Conservation (phyloP, 2,329 filamentous ascomycete species). For the Ophiostoma quercus region DNA sequence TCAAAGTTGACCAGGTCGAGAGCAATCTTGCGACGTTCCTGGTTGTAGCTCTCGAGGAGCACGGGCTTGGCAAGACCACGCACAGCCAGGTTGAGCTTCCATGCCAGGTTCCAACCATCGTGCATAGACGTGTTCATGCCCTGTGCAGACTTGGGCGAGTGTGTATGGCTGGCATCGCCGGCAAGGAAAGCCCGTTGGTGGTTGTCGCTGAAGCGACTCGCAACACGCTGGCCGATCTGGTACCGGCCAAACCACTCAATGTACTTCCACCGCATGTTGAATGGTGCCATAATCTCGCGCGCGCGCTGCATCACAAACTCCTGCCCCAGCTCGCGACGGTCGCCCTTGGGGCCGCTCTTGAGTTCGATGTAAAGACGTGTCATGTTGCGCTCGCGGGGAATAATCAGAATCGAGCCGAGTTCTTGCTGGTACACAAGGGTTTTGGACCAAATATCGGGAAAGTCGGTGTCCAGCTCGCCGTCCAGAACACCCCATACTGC, state of each 20-base stretch:
- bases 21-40: slow-evolving; percentile 58
- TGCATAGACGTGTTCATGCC: slow-evolving; percentile 58
- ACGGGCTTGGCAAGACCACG: slow-evolving; percentile 51
- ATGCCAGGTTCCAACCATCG: slow-evolving; percentile 59
- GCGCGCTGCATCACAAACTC: slow-evolving; percentile 64
- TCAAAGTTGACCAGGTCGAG: slow-evolving; percentile 56
- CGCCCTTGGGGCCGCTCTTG: slow-evolving; percentile 36
- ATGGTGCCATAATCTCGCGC: slow-evolving; percentile 56
- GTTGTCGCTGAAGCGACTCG: slow-evolving; percentile 61
- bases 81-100: slow-evolving; percentile 54
- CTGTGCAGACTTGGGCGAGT: slow-evolving; percentile 62
- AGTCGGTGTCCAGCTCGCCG: slow-evolving; percentile 64
- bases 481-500: slow-evolving; percentile 67
- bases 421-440: slow-evolving; percentile 62
- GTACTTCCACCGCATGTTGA: slow-evolving; percentile 52
- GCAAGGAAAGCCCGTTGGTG: slow-evolving; percentile 56
- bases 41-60: slow-evolving; percentile 57
- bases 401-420: slow-evolving; percentile 65
- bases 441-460: slow-evolving; percentile 72
- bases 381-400: slow-evolving; percentile 67
- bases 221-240: slow-evolving; percentile 65
- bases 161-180: slow-evolving; percentile 62
- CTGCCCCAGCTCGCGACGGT: slow-evolving; percentile 37
- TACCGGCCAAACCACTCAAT: slow-evolving; percentile 69
- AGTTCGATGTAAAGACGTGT: slow-evolving; percentile 60